Base-by-base conservation (phyloP, 257 asterid genomes). In the Verbascum thapsus region DNA sequence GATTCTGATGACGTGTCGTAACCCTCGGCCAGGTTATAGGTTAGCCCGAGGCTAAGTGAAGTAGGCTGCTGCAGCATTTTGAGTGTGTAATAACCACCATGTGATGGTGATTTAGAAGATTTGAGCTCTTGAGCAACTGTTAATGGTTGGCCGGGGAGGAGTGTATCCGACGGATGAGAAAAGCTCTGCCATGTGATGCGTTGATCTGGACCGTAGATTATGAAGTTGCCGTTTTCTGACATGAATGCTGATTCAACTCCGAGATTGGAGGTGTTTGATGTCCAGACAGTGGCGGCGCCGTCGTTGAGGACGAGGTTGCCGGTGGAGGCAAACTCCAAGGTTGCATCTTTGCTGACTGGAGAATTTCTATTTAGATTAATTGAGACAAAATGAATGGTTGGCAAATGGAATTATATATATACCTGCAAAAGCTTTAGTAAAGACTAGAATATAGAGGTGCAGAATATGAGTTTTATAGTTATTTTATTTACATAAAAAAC, bases 1-100 rank as follows among this genome's bases (percentile, higher is more conserved):
- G 78, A 68, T 3, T 81, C 88, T 6, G 83, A 68, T 8, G 71
- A 42, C 2, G 68, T 7, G 20, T 53, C 80, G 30, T 47, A 13
- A 2, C 66, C 40, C 41, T 81, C 89, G 0, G 95, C 84, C 10
- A 84, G 63, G 52, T 81, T 88, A 79, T 82, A 91, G 38, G 94
- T 76, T 61, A 91, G 79, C 4, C 80, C 90, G 1, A 91, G 94
- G 73, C 81, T 84, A 10, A 86, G 71, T 0, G 98, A 88, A 3
- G 84, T 88, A 9, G 82, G 83, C 56, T 84, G 86, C 71, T 91
- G 98, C 62, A 86, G 66, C 98, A 91, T 88, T 63, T 91, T 88
- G 23, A 91, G 72, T 0, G 90, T 77, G 75, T 84, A 91, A 66
- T 82, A 88, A 22, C 96, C 98, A 4, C 84, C 85, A 12, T 69